Evolutionary conservation across 148 eudicot genomes (phyloP).

Genomic region (Salicornia ramosissima): DNA sequence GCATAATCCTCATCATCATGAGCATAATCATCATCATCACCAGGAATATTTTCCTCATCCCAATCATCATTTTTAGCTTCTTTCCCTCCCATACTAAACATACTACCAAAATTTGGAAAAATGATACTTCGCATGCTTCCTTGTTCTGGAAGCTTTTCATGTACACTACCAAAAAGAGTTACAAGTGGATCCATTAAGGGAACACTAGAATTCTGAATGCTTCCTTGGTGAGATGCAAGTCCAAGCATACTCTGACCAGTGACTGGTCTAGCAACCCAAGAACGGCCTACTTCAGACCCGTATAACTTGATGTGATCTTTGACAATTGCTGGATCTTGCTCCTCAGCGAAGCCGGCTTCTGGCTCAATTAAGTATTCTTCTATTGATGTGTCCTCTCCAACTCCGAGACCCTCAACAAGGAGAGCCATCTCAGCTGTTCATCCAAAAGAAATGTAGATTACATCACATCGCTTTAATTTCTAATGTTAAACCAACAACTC

Average conservation of each 20-base stretch:
- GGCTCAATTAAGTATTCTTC: slow-evolving; percentile 55
- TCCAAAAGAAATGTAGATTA: slow-evolving; percentile 12
- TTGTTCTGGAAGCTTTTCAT: slow-evolving; percentile 51
- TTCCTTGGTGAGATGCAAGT: slow-evolving; percentile 52
- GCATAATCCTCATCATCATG: slow-evolving; percentile 36
- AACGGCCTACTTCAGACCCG: slow-evolving; percentile 49
- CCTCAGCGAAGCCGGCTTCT: slow-evolving; percentile 32
- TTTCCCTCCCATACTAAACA: slow-evolving; percentile 57
- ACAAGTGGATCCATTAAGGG: slow-evolving; percentile 53
- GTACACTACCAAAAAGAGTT: slow-evolving; percentile 55
- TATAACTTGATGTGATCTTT: slow-evolving; percentile 45
- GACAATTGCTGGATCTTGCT: slow-evolving; percentile 30
- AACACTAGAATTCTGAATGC: slow-evolving; percentile 30
- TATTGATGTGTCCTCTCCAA: slow-evolving; percentile 45
- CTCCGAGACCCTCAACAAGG: slow-evolving; percentile 58
- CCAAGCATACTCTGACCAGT: slow-evolving; percentile 53
- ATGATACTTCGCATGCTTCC: slow-evolving; percentile 61
- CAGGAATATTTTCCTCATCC: slow-evolving; percentile 48
- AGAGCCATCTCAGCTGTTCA: slow-evolving; percentile 59
- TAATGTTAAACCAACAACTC: background rate
- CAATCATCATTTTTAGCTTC: slow-evolving; percentile 51
- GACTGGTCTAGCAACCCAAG: slow-evolving; percentile 57
- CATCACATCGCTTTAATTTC: slow-evolving; percentile 7
- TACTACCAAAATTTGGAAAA: slow-evolving; percentile 60
- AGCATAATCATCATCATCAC: slow-evolving; percentile 40